Percentiles rank a stretch among this genome's conserved stretches.
phyloP scores from a whole-genome alignment of 495 filamentous ascomycete species.

The Saxophila tyrrhenica region DNA sequence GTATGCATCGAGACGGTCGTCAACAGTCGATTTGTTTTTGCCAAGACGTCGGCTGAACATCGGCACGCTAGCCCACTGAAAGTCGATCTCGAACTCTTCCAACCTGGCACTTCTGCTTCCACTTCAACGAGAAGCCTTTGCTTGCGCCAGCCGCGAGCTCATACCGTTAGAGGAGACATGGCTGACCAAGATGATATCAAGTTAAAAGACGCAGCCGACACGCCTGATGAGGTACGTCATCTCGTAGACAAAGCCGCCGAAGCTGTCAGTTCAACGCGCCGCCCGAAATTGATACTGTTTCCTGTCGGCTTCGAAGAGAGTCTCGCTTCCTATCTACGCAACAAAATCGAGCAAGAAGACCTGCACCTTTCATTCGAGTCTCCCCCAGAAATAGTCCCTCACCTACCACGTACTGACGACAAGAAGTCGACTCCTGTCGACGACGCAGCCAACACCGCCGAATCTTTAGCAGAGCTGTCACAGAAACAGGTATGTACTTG shows the following conservation, averaged over 20 bases:
- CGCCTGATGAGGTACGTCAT: conserved; percentile 3
- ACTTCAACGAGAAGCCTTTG: no score
- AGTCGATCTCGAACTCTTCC: no score
- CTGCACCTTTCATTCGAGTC: not conserved
- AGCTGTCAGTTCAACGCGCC: not conserved
- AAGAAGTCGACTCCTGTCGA: no score
- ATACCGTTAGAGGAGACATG: conserved; percentile 3
- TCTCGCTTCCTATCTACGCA: not conserved
- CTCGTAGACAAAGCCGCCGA: not conserved
- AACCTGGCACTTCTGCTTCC: no score
- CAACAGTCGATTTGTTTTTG: no score
- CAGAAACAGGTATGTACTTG: no score
- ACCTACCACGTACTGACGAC: no score
- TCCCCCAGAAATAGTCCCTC: no score
- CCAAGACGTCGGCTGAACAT: no score
- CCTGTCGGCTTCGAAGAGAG: not conserved
- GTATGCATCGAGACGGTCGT: no score
- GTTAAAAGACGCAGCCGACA: conserved; percentile 1
- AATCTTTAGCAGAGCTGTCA: not conserved
- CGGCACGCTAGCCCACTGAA: no score
- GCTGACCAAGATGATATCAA: conserved; percentile 2
- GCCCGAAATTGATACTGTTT: not conserved
- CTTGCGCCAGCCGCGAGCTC: not conserved
- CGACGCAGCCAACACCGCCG: no score
- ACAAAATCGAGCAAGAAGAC: not conserved